Percentiles rank a stretch among this genome's conserved stretches.
These are phyloP conservation scores for Ophiostoma fasciatum DNA, from an alignment of 2,329 filamentous ascomycete genomes.

Conservation along the genomic window DNA sequence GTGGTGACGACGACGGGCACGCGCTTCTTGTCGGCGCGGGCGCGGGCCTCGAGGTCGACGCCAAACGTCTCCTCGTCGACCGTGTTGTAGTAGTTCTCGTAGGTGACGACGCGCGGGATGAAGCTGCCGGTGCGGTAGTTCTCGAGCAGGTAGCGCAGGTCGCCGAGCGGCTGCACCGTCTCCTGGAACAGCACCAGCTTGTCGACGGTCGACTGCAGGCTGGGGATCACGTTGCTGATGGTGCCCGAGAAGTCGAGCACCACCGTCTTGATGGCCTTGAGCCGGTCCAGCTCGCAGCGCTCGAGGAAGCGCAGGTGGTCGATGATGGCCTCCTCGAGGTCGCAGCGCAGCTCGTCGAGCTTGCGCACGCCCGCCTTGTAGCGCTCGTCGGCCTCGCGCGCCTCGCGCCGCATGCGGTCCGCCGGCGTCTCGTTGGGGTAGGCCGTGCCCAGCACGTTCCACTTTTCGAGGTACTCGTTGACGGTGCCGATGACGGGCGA, in stretches of 20 bases:
- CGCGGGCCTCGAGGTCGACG: conserved; percentile 90
- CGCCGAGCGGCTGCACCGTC: conserved; percentile 84
- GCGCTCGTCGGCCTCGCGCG: conserved; percentile 76
- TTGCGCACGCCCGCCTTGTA: conserved; percentile 80
- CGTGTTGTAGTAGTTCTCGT: conserved; percentile 98
- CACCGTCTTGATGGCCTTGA: conserved; percentile 97
- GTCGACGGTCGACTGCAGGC: conserved; percentile 87
- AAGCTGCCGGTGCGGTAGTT: conserved; percentile 94
- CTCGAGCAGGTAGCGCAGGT: conserved; percentile 85
- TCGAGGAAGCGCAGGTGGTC: conserved; percentile 91
- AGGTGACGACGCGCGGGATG: conserved; percentile 75
- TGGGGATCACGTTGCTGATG: conserved; percentile 95
- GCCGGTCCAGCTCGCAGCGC: conserved; percentile 85
- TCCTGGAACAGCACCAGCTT: conserved; percentile 99
- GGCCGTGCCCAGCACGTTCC: conserved; percentile 83
- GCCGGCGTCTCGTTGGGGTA: conserved; percentile 87
- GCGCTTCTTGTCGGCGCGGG: conserved; percentile 85
- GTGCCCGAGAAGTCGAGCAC: conserved; percentile 94
- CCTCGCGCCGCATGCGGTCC: conserved; percentile 77
- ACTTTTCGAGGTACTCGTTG: conserved; percentile 77
- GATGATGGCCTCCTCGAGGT: conserved; percentile 89
- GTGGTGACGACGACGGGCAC: conserved; percentile 87
- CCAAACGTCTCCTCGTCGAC: conserved; percentile 97
- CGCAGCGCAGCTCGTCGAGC: conserved; percentile 81
- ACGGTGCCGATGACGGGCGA: conserved; percentile 72